These are phyloP conservation scores for Ricinus communis DNA, from an alignment of 345 rosid genomes.

Conservation along the genomic window DNA sequence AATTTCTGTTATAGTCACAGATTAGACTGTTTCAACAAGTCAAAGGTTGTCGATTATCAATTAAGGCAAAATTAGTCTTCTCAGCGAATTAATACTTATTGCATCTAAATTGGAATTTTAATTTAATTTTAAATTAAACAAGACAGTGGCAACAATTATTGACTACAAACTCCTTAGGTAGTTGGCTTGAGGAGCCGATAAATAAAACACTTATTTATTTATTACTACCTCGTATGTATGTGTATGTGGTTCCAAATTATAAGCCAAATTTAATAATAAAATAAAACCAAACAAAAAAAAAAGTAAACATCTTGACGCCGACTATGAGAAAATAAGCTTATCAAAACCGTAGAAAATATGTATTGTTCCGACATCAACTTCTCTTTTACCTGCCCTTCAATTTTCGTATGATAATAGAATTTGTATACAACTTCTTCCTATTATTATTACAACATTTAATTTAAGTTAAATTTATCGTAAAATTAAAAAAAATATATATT, in stretches of 20 bases:
- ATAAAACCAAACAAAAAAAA: slow-evolving; percentile 2
- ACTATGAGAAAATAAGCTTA: slow-evolving; percentile 17
- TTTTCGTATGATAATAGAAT: slow-evolving; percentile 13
- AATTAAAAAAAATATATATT: no score
- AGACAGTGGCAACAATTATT: not conserved
- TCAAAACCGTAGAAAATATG: not conserved
- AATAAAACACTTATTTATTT: not conserved
- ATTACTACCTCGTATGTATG: no score
- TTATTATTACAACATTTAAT: no score
- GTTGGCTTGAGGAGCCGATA: not conserved
- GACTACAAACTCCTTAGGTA: not conserved
- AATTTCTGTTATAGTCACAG: no score
- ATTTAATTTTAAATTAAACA: no score
- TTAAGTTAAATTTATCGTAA: no score
- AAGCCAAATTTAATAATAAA: not conserved
- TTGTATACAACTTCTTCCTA: slow-evolving; percentile 21
- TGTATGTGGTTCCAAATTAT: slow-evolving; percentile 18
- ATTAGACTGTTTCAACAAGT: not conserved
- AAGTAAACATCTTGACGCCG: slow-evolving; percentile 39
- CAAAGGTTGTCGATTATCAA: not conserved
- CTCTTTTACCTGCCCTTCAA: not conserved
- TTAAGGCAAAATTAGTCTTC: not conserved
- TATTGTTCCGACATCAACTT: not conserved
- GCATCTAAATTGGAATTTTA: no score
- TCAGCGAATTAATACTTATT: not conserved